Conservation (phyloP, 805 yeast genomes). For the Barnettozyma pratensis region DNA sequence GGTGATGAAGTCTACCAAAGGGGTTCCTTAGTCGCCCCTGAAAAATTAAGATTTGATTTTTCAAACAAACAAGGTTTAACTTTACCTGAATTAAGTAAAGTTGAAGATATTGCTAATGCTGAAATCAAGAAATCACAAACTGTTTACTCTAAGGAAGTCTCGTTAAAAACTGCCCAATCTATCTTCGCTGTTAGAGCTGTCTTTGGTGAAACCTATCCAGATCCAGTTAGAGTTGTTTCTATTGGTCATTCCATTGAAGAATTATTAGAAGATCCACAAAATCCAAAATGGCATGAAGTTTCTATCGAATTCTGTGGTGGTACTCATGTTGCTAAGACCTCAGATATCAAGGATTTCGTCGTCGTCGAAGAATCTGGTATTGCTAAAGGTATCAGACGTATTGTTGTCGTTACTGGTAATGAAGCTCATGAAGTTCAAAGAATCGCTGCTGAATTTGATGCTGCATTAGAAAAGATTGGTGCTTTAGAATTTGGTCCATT, state of each 20-base stretch:
- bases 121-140: conserved; percentile 63
- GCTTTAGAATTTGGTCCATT: conserved; percentile 64
- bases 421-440: conserved; percentile 90
- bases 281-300: conserved; percentile 66
- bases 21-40: conserved; percentile 95
- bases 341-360: conserved; percentile 88
- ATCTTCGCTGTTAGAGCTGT: conserved; percentile 93
- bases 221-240: conserved; percentile 96
- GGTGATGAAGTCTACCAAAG: conserved; percentile 91
- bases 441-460: conserved; percentile 67
- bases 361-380: conserved; percentile 94
- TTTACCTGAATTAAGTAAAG: conserved; percentile 62
- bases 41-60: conserved; percentile 93
- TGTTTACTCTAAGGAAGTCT: conserved; percentile 82
- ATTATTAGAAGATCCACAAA: conserved; percentile 63
- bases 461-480: conserved; percentile 52
- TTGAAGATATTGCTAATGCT: conserved; percentile 70
- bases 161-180: conserved; percentile 63
- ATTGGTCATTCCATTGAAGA: conserved; percentile 90
- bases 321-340: conserved; percentile 89
- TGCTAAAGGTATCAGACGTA: conserved; percentile 97
- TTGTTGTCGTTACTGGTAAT: conserved; percentile 92
- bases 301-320: conserved; percentile 99
- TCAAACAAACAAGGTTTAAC: conserved; percentile 85
- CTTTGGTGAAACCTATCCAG: conserved; percentile 98